phyloP scores from a whole-genome alignment of 139 green algal genomes.

The Desmodesmus armatus region DNA sequence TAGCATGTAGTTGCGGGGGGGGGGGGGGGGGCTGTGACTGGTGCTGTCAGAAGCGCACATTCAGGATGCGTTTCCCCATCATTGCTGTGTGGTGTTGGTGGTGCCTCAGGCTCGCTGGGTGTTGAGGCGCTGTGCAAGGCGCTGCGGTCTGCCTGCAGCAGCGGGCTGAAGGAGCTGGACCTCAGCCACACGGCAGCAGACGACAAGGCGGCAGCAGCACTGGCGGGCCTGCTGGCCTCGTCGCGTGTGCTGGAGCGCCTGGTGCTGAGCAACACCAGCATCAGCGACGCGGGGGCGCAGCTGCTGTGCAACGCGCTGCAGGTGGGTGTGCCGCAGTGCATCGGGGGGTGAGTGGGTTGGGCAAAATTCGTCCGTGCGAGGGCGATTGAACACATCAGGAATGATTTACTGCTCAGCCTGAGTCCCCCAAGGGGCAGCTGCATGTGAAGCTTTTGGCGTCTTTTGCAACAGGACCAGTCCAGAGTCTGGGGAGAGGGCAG shows the following conservation, averaged over 20 bases:
- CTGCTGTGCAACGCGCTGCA: slow-evolving; percentile 53
- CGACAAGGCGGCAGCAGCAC: slow-evolving; percentile 44
- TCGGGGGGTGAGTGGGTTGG: background rate
- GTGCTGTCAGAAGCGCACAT: too few relatives aligned
- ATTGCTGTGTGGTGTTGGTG: background rate
- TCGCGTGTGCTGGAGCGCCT: slow-evolving; percentile 50
- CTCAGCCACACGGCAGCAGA: slow-evolving; percentile 41
- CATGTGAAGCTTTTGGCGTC: too few relatives aligned
- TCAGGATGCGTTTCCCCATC: too few relatives aligned
- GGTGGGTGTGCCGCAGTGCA: slow-evolving; percentile 25
- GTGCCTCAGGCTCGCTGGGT: slow-evolving; percentile 1
- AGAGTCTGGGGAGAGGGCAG: too few relatives aligned
- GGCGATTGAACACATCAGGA: too few relatives aligned
- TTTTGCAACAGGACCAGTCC: too few relatives aligned
- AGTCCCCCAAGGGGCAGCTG: too few relatives aligned
- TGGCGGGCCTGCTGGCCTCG: slow-evolving; percentile 25
- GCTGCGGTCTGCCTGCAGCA: slow-evolving; percentile 35
- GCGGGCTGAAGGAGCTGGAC: slow-evolving; percentile 52
- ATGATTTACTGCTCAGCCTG: too few relatives aligned
- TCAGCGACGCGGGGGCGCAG: slow-evolving; percentile 57
- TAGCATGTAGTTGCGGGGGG: too few relatives aligned
- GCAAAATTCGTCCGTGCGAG: background rate
- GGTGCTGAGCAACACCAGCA: slow-evolving; percentile 47
- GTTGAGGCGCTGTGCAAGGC: slow-evolving; percentile 53
- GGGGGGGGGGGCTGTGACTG: background rate